phyloP scores from a whole-genome alignment of 306 rosid genomes.

The Crotalaria pallida region DNA sequence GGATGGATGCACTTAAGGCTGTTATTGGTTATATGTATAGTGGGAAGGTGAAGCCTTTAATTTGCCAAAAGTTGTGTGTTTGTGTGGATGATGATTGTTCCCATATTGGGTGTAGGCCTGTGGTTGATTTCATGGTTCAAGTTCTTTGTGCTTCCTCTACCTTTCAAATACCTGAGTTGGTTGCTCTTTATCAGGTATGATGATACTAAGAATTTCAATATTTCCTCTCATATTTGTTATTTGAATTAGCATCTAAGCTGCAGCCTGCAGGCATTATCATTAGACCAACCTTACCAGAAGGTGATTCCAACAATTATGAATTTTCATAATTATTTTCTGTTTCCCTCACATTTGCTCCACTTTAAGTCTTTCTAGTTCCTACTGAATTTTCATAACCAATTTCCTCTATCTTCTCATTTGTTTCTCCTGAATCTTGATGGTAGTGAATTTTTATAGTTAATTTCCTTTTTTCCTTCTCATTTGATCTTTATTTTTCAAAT shows the following conservation, averaged over 20 bases:
- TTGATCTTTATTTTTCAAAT: background rate
- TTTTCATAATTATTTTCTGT: no score
- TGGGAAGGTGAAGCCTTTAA: slow-evolving; percentile 38
- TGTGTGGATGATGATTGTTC: slow-evolving; percentile 56
- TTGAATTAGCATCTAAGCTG: no score
- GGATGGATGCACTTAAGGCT: slow-evolving; percentile 29
- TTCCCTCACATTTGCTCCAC: background rate
- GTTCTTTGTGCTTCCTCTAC: slow-evolving; percentile 40
- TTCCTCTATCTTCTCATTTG: background rate
- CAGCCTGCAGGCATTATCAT: no score
- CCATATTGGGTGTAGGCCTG: slow-evolving; percentile 51
- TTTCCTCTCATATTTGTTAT: background rate
- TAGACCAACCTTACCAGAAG: no score
- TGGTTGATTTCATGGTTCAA: slow-evolving; percentile 48
- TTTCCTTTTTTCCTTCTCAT: background rate
- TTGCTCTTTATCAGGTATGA: slow-evolving; percentile 49
- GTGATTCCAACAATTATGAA: no score
- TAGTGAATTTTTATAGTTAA: no score
- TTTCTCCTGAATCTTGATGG: background rate
- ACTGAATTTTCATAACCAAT: background rate
- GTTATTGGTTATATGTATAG: slow-evolving; percentile 54
- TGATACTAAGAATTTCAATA: background rate
- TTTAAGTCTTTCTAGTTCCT: background rate
- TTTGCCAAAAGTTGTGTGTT: slow-evolving; percentile 25
- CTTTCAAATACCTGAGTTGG: slow-evolving; percentile 42